These are phyloP conservation scores for Pseudogymnoascus sp. DNA, from an alignment of 2,329 filamentous ascomycete species.

Conservation along the genomic window DNA sequence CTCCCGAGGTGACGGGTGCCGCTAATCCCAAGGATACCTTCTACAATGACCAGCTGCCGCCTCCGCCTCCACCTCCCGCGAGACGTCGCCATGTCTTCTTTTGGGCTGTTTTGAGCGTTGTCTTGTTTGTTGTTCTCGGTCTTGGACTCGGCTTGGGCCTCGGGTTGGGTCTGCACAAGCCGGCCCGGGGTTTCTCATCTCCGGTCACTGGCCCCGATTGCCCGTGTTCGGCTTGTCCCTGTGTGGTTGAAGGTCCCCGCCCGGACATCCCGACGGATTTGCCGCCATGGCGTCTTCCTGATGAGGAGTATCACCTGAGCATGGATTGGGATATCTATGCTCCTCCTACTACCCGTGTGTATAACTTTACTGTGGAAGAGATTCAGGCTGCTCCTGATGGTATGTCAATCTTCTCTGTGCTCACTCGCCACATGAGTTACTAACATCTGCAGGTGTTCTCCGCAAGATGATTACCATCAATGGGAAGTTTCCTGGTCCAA, in stretches of 20 bases:
- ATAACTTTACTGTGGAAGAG: conserved; percentile 21
- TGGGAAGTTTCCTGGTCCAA: conserved; percentile 32
- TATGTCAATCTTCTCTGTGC: conserved; percentile 6
- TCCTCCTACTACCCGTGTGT: conserved; percentile 20
- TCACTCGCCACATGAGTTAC: neutral
- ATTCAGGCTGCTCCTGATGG: conserved; percentile 22
- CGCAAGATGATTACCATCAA: conserved; percentile 31
- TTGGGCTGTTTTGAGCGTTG: neutral
- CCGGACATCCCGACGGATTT: neutral
- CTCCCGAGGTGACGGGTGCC: neutral
- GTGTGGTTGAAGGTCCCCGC: neutral
- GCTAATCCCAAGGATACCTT: neutral
- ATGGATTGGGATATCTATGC: conserved; percentile 23
- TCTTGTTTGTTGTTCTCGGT: conserved; percentile 15
- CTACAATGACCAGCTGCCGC: neutral
- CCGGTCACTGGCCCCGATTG: neutral
- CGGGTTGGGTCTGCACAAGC: conserved; percentile 21
- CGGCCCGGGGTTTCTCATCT: conserved; percentile 9
- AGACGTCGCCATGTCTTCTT: neutral
- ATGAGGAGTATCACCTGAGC: conserved; percentile 20
- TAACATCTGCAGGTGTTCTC: neutral
- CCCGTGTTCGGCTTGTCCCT: neutral
- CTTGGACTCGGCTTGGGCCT: conserved; percentile 21
- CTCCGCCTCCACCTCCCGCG: neutral
- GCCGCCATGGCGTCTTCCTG: conserved; percentile 17